Evolutionary conservation across 2,329 filamentous ascomycete species (phyloP).

Genomic region (Penicillium sp.): DNA sequence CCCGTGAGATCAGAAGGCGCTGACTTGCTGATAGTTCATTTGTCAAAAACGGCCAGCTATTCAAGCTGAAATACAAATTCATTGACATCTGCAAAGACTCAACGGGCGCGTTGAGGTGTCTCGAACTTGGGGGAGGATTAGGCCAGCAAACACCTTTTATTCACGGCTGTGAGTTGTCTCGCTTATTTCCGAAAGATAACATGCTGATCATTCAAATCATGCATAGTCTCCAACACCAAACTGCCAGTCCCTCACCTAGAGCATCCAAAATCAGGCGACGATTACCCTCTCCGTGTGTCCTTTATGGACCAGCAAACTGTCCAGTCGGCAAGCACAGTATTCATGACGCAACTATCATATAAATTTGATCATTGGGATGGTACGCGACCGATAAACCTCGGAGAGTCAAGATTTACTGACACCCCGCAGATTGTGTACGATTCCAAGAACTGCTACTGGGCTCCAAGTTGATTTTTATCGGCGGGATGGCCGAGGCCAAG

Average conservation of each 20-base stretch:
- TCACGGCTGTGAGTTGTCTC: slow-evolving; percentile 37
- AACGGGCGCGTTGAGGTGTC: slow-evolving; percentile 34
- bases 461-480: slow-evolving; percentile 41
- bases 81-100: slow-evolving; percentile 43
- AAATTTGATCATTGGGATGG: slow-evolving; percentile 44
- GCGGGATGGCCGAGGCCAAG: slow-evolving; percentile 44
- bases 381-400: slow-evolving; percentile 17
- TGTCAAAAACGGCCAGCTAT: slow-evolving; percentile 37
- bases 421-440: slow-evolving; percentile 36
- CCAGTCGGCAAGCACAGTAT: slow-evolving; percentile 38
- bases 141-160: slow-evolving; percentile 38
- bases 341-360: slow-evolving; percentile 42
- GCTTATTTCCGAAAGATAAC: not conserved
- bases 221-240: slow-evolving; percentile 36
- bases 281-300: slow-evolving; percentile 39
- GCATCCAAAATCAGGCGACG: slow-evolving; percentile 37
- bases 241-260: slow-evolving; percentile 44
- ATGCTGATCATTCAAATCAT: not conserved
- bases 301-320: slow-evolving; percentile 47
- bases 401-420: not conserved
- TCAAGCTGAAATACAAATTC: slow-evolving; percentile 40
- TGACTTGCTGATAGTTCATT: slow-evolving; percentile 34
- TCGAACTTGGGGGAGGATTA: slow-evolving; percentile 40
- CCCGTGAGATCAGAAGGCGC: not conserved
- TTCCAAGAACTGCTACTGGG: slow-evolving; percentile 43